phyloP scores from a whole-genome alignment of 164 flowering plant genomes.

The Platanus orientalis region DNA sequence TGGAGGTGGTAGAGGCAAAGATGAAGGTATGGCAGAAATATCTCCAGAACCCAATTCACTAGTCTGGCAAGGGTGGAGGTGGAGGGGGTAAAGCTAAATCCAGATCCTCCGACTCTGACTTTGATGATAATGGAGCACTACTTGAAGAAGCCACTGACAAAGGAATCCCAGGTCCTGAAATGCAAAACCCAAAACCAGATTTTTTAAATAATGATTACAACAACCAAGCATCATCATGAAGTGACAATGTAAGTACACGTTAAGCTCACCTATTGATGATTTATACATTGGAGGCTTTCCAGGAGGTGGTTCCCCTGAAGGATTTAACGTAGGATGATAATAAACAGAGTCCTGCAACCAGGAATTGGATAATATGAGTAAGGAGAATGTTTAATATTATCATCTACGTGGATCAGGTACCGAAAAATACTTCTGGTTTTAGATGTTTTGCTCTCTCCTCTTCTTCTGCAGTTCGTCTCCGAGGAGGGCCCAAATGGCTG shows the following conservation, averaged over 20 bases:
- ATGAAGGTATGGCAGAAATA: conserved; percentile 46
- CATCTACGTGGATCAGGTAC: conserved; percentile 3
- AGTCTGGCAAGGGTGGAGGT: conserved; percentile 75
- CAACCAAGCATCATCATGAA: neutral
- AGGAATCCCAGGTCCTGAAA: conserved; percentile 81
- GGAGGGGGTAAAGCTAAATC: conserved; percentile 50
- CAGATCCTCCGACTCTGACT: conserved; percentile 54
- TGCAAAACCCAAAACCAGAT: conserved; percentile 4
- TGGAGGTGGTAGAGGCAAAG: conserved; percentile 84
- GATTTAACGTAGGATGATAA: conserved; percentile 91
- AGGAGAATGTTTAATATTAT: neutral
- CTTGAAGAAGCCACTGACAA: conserved; percentile 58
- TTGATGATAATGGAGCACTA: conserved; percentile 65
- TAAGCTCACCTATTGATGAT: conserved; percentile 76
- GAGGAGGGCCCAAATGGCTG: conserved; percentile 94
- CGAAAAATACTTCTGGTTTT: conserved; percentile 67
- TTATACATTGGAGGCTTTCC: conserved; percentile 98
- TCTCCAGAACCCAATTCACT: conserved; percentile 38
- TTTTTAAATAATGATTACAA: neutral
- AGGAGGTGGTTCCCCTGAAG: conserved; percentile 98
- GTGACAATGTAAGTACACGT: neutral
- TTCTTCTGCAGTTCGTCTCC: conserved; percentile 77
- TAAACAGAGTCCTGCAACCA: conserved; percentile 91
- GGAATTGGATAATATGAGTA: conserved; percentile 10
- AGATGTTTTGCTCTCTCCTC: conserved; percentile 89